Evolutionary conservation across 257 asterid species (phyloP).

Genomic region (Capsicum chinense): DNA sequence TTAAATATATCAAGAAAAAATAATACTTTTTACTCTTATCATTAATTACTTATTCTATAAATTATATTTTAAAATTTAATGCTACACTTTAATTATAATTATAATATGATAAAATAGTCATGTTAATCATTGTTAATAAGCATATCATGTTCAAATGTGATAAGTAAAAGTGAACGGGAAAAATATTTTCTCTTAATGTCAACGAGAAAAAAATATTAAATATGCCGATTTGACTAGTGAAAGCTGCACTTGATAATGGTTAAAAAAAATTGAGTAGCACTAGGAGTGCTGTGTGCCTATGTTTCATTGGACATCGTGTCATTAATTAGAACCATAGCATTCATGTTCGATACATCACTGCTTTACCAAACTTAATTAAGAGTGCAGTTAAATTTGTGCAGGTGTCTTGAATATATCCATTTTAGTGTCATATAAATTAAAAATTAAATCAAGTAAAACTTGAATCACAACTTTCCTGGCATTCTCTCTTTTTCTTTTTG

Average conservation of each 20-base stretch:
- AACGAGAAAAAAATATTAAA: neutral
- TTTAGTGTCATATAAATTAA: neutral
- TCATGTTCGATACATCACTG: neutral
- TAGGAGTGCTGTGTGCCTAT: neutral
- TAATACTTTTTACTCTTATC: too few species aligned
- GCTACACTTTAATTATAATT: too few species aligned
- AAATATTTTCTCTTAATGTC: neutral
- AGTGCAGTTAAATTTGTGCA: neutral
- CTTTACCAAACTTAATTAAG: slow-evolving; percentile 12
- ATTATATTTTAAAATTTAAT: too few species aligned
- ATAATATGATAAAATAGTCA: too few species aligned
- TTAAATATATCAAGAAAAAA: too few species aligned
- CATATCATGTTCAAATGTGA: too few species aligned
- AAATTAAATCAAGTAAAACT: neutral
- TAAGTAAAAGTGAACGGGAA: too few species aligned
- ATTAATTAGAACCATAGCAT: slow-evolving; percentile 16
- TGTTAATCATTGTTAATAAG: too few species aligned
- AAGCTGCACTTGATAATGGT: neutral
- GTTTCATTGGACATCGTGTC: neutral
- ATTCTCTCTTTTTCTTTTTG: too few species aligned
- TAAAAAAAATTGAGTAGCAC: neutral
- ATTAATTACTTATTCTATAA: too few species aligned
- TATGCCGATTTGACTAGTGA: neutral
- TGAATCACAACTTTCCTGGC: neutral
- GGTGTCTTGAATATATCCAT: neutral